A percentile compares a stretch with the other conserved stretches of the same genome.
phyloP scores from a whole-genome alignment of 768 basidiomycete genomes.

The Mycena chlorophos region DNA sequence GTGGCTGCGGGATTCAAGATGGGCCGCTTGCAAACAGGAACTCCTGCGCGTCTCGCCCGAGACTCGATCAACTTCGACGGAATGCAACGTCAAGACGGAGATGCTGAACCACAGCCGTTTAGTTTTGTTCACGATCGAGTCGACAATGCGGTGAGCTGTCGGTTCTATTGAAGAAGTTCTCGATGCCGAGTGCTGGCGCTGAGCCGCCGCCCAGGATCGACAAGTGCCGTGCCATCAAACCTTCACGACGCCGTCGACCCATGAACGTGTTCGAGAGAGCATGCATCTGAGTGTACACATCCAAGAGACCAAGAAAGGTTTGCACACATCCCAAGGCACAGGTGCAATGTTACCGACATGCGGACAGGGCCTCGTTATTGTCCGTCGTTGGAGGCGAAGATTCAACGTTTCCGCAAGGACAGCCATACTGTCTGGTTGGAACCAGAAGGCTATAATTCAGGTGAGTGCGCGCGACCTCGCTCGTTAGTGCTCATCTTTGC shows the following conservation, averaged over 20 bases:
- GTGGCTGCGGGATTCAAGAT: conserved; percentile 75
- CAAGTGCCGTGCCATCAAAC: conserved; percentile 78
- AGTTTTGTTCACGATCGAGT: conserved; percentile 71
- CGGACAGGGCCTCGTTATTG: conserved; percentile 82
- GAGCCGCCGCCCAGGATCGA: too few relatives aligned
- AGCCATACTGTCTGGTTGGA: conserved; percentile 85
- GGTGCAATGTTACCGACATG: not conserved
- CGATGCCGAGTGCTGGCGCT: conserved; percentile 10
- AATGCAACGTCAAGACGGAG: conserved; percentile 66
- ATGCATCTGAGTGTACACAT: conserved; percentile 82
- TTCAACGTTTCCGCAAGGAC: conserved; percentile 74
- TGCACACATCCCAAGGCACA: not conserved
- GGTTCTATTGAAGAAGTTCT: conserved; percentile 8
- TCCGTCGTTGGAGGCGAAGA: conserved; percentile 86
- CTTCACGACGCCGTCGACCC: conserved; percentile 69
- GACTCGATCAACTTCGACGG: conserved; percentile 68
- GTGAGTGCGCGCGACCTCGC: conserved; percentile 34
- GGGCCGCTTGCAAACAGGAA: conserved; percentile 82
- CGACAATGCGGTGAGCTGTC: conserved; percentile 60
- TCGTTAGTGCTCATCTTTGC: not conserved
- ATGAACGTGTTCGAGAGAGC: conserved; percentile 72
- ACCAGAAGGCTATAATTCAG: conserved; percentile 88
- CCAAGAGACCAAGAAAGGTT: conserved; percentile 85
- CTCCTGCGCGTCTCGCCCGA: conserved; percentile 76
- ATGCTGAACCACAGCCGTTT: conserved; percentile 66